Percentiles rank a stretch among this genome's conserved stretches.
phyloP scores from a whole-genome alignment of 176 grass and related monocot genomes.

The Aechmea fasciata region DNA sequence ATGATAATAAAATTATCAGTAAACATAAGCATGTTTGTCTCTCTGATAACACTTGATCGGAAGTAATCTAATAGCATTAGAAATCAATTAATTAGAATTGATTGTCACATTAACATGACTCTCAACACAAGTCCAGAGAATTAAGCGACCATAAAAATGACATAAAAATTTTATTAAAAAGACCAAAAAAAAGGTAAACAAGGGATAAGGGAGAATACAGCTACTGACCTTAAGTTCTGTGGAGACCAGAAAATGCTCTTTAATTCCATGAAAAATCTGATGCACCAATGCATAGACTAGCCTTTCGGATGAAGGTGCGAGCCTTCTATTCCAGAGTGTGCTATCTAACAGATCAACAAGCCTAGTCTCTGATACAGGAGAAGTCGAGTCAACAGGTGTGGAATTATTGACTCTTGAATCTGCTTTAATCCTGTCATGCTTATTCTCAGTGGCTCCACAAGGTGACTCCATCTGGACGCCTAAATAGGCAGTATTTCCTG shows the following conservation, averaged over 20 bases:
- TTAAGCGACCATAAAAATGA: neutral
- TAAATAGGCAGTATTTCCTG: slow-evolving; percentile 18
- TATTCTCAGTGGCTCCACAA: slow-evolving; percentile 31
- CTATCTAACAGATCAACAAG: slow-evolving; percentile 83
- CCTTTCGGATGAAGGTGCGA: slow-evolving; percentile 73
- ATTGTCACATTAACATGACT: too few relatives aligned
- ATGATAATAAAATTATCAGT: too few relatives aligned
- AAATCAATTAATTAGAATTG: too few relatives aligned
- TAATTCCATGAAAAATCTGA: slow-evolving; percentile 94
- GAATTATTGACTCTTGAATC: slow-evolving; percentile 45
- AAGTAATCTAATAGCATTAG: neutral
- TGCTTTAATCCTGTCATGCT: slow-evolving; percentile 36
- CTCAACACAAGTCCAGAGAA: too few relatives aligned
- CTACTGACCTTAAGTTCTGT: slow-evolving; percentile 75
- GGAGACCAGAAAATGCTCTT: slow-evolving; percentile 86
- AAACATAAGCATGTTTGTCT: too few relatives aligned
- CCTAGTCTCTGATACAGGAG: slow-evolving; percentile 39
- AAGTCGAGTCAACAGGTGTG: slow-evolving; percentile 37
- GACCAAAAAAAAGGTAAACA: neutral
- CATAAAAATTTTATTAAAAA: neutral
- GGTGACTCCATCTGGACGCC: slow-evolving; percentile 31
- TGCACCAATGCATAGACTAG: slow-evolving; percentile 83
- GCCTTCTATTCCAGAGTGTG: slow-evolving; percentile 78
- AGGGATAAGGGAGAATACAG: neutral
- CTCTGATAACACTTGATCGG: slow-evolving; percentile 3